phyloP scores from a whole-genome alignment of 179 eudicot genomes.

The Carnegiea gigantea region DNA sequence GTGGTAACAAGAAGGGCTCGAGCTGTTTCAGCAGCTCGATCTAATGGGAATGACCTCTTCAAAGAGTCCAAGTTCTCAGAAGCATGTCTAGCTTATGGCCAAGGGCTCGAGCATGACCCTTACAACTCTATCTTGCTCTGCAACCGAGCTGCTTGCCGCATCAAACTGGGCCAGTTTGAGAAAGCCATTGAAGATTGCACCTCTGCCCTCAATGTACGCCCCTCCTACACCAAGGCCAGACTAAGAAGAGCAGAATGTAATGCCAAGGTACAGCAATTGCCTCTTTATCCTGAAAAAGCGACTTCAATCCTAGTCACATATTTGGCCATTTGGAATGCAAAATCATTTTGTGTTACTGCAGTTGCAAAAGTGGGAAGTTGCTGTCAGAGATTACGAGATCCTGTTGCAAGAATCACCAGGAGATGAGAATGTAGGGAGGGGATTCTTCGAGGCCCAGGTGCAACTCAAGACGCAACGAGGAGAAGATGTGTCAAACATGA shows the following conservation, averaged over 20 bases:
- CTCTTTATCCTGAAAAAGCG: neutral
- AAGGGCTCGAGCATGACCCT: constrained; percentile 51
- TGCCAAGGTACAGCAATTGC: constrained; percentile 29
- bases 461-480: constrained; percentile 45
- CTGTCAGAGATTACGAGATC: constrained; percentile 62
- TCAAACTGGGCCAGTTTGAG: constrained; percentile 42
- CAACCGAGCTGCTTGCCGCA: constrained; percentile 48
- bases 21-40: constrained; percentile 39
- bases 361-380: constrained; percentile 70
- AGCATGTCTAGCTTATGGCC: constrained; percentile 48
- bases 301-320: neutral
- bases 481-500: constrained; percentile 31
- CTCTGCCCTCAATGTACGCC: constrained; percentile 41
- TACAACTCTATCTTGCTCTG: constrained; percentile 44
- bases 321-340: neutral
- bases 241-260: constrained; percentile 47
- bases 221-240: constrained; percentile 48
- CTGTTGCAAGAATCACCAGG: constrained; percentile 56
- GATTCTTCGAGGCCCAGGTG: constrained; percentile 50
- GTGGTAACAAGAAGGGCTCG: constrained; percentile 38
- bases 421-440: constrained; percentile 52
- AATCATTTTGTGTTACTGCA: constrained; percentile 13
- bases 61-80: constrained; percentile 37
- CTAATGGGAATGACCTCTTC: constrained; percentile 42
- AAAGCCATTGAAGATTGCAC: constrained; percentile 48